Evolutionary conservation across 345 rosid species (phyloP).

Genomic region (Clarkia xantiana): DNA sequence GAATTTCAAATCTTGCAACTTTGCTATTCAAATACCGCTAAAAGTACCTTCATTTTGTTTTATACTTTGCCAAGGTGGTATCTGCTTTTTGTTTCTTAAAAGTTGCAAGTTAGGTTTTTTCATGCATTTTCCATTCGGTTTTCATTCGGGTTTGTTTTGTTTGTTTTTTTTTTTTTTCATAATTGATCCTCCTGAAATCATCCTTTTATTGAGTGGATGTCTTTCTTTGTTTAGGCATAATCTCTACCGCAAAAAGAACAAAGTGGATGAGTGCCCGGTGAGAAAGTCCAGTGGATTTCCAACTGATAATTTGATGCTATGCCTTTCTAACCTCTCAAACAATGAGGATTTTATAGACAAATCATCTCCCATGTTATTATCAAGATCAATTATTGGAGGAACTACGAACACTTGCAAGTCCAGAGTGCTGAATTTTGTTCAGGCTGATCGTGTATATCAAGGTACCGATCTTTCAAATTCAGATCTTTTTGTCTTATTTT

Average conservation of each 20-base stretch:
- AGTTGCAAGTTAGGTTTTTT: too few species aligned
- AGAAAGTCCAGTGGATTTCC: conserved; percentile 29
- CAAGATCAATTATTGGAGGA: conserved; percentile 71
- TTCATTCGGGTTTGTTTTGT: too few species aligned
- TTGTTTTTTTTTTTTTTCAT: not conserved
- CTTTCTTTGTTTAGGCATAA: conserved; percentile 36
- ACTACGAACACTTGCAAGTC: conserved; percentile 64
- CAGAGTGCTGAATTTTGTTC: conserved; percentile 44
- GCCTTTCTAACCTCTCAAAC: conserved; percentile 30
- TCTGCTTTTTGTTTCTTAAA: too few species aligned
- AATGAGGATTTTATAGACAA: conserved; percentile 60
- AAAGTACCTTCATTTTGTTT: too few species aligned
- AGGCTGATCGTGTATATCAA: conserved; percentile 48
- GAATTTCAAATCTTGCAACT: too few species aligned
- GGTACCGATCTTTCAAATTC: conserved; percentile 24
- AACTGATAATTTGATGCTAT: conserved; percentile 16
- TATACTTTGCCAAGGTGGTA: too few species aligned
- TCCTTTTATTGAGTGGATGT: conserved; percentile 1
- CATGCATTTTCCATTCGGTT: too few species aligned
- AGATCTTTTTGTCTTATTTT: not conserved
- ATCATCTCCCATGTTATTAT: conserved; percentile 22
- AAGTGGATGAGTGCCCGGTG: conserved; percentile 32
- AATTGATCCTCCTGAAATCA: not conserved
- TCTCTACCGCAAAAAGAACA: conserved; percentile 52
- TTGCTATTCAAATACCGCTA: too few species aligned